These are phyloP conservation scores for Baorangia bicolor DNA, from an alignment of 768 basidiomycete species.

Conservation along the genomic window DNA sequence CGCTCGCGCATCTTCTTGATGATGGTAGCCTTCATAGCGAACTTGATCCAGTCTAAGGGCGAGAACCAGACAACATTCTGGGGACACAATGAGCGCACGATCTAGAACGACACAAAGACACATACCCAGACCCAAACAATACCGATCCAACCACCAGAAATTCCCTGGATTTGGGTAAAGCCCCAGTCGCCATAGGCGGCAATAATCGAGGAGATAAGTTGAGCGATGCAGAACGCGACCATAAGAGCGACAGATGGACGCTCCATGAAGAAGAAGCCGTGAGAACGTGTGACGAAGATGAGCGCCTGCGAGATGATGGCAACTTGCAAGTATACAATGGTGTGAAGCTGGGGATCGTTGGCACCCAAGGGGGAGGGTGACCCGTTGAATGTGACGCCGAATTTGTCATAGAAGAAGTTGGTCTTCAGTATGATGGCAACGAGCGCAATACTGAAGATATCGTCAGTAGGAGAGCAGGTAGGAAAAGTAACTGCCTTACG, in stretches of 20 bases:
- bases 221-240: conserved; percentile 88
- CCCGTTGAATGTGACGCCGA: conserved; percentile 62
- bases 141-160: conserved; percentile 95
- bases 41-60: conserved; percentile 95
- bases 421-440: conserved; percentile 86
- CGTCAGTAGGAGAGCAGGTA: conserved; percentile 6
- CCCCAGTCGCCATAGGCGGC: conserved; percentile 92
- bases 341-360: conserved; percentile 79
- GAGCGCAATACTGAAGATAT: conserved; percentile 58
- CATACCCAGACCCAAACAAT: conserved; percentile 95
- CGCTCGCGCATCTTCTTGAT: conserved; percentile 82
- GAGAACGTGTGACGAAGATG: conserved; percentile 94
- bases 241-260: conserved; percentile 88
- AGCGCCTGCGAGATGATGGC: conserved; percentile 99
- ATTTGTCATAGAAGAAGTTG: conserved; percentile 84
- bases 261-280: conserved; percentile 97
- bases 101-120: conserved; percentile 11
- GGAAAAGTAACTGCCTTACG: conserved; percentile 50
- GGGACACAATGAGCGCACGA: conserved; percentile 7
- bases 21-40: conserved; percentile 91
- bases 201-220: conserved; percentile 94
- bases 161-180: conserved; percentile 78
- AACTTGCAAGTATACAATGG: conserved; percentile 92
- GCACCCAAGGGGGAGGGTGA: conserved; percentile 21
- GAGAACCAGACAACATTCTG: conserved; percentile 96